Base-by-base conservation (phyloP, 176 grass and related monocot genomes). In the Oryza rufipogon region DNA sequence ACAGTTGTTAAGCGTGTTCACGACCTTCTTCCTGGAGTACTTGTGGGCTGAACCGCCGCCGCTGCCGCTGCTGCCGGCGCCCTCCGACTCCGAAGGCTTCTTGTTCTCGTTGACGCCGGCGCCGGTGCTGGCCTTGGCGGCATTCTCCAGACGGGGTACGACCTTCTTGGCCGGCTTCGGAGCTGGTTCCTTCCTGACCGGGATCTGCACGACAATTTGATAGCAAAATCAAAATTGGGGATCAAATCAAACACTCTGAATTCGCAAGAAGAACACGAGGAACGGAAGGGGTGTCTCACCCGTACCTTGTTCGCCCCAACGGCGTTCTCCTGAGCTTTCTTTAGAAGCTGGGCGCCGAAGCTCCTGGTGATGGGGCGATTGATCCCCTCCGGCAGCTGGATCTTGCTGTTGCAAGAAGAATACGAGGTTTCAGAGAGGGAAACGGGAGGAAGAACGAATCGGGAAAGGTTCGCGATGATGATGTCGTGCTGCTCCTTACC, bases 321-420 rank as follows among this genome's bases (percentile, higher is more conserved):
- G 15, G 83, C 87, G 14, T 83, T 66, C 13, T 73, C 80, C 85
- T 95, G 93, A 4, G 83, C 87, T 47, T 93, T 90, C 70, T 83
- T 86, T 2, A 91, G 39, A 32, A 97, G 86, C 78, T 88, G 91
- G 1, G 88, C 91, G 52, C 88, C 90, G 68, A 95, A 92, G 71
- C 90, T 90, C 63, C 90, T 51, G 25, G 79, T 83, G 64, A 91
- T 91, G 1, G 89, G 92, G 28, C 84, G 86, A 79, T 89, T 85
- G 69, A 94, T 83, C 38, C 77, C 77, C 67, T 83, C 71, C 20
- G 79, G 88, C 66, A 86, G 34, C 68, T 88, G 78, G 25, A 74
- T 51, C 81, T 77, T 87, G 17, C 91, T 92, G 77, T 66, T 64
- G 25, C 2, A 14, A 1, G 75, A 83, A 5, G 28, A 73, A 64